Conservation (phyloP, 352 stramenopile genomes). For the Globisporangium middletonii region DNA sequence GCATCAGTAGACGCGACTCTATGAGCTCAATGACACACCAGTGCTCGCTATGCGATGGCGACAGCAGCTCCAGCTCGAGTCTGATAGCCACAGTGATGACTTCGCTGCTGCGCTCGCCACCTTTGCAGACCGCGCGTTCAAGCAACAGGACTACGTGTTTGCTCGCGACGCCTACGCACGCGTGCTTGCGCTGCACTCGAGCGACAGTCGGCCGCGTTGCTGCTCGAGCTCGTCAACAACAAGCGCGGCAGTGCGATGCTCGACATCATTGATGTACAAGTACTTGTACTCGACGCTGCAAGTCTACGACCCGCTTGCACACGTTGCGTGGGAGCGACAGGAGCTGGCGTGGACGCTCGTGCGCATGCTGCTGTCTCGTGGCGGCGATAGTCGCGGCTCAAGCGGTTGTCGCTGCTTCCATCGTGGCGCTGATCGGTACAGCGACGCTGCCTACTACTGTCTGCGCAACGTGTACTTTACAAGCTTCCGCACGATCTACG, state of each 20-base stretch:
- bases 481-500: slow-evolving; percentile 31
- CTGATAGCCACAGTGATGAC: background rate
- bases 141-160: slow-evolving; percentile 26
- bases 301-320: slow-evolving; percentile 16
- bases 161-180: slow-evolving; percentile 27
- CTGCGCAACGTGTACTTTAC: slow-evolving; percentile 23
- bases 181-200: background rate
- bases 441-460: slow-evolving; percentile 24
- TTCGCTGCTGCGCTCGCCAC: slow-evolving; percentile 4
- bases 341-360: slow-evolving; percentile 26
- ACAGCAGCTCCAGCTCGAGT: slow-evolving; percentile 19
- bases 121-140: slow-evolving; percentile 23
- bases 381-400: background rate
- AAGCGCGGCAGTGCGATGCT: slow-evolving; percentile 1
- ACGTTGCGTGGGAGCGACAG: slow-evolving; percentile 15
- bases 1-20: slow-evolving; percentile 19
- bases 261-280: slow-evolving; percentile 17
- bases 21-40: slow-evolving; percentile 22
- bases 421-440: slow-evolving; percentile 9
- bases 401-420: background rate
- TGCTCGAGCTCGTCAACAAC: background rate
- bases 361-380: background rate
- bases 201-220: background rate
- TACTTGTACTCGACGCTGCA: slow-evolving; percentile 22
- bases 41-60: slow-evolving; percentile 27